Evolutionary conservation across 2,329 filamentous ascomycete genomes (phyloP).

Genomic region (Myrmaecium sp.): DNA sequence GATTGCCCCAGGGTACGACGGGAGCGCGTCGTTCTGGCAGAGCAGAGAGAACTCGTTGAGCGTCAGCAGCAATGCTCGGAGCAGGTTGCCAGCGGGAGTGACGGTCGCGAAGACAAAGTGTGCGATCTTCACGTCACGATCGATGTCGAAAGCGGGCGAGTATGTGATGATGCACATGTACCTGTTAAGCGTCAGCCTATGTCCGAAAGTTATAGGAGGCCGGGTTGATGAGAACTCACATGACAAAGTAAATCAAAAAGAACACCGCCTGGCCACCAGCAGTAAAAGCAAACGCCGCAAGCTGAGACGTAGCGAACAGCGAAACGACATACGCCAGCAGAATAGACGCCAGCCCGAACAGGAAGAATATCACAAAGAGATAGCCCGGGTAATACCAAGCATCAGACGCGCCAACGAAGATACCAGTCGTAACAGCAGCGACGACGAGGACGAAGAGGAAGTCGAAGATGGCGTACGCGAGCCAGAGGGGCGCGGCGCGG

Average conservation of each 20-base stretch:
- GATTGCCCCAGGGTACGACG: constrained; percentile 52
- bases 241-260: constrained; percentile 32
- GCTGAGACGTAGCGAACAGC: constrained; percentile 59
- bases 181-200: constrained; percentile 4
- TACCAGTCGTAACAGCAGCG: constrained; percentile 47
- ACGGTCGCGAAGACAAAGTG: constrained; percentile 61
- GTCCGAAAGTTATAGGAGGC: constrained; percentile 1
- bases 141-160: constrained; percentile 50
- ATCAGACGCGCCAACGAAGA: constrained; percentile 47
- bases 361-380: constrained; percentile 61
- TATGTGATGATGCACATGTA: constrained; percentile 52
- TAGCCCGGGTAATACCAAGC: constrained; percentile 69
- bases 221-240: constrained; percentile 15
- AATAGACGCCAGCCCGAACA: constrained; percentile 66
- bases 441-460: constrained; percentile 54
- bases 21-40: constrained; percentile 46
- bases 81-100: constrained; percentile 59
- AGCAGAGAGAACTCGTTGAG: constrained; percentile 73
- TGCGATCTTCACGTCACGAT: constrained; percentile 47
- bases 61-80: constrained; percentile 57
- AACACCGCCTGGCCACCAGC: constrained; percentile 52
- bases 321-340: constrained; percentile 69
- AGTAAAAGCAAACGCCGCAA: constrained; percentile 71
- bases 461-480: constrained; percentile 69
- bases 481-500: constrained; percentile 64